Conservation (phyloP, 202 grass and related monocot genomes). For the Brachypodium distachyon region DNA sequence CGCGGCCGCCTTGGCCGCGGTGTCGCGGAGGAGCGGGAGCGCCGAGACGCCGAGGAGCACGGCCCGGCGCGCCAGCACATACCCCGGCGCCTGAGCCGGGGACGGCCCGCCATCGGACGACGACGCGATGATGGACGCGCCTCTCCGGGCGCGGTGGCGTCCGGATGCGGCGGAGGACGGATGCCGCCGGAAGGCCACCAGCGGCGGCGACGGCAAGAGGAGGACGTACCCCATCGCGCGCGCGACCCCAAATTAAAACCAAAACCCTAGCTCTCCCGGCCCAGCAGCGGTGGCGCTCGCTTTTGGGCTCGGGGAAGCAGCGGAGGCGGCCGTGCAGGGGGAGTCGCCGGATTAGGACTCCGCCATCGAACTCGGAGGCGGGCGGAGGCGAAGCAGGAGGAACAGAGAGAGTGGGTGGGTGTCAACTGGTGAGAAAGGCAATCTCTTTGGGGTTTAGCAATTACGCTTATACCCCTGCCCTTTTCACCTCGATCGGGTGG, state of each 20-base stretch:
- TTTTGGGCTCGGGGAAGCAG: neutral
- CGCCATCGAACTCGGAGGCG: conserved; percentile 21
- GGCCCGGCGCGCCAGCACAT: conserved; percentile 46
- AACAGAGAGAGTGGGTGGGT: neutral
- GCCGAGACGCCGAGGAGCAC: conserved; percentile 66
- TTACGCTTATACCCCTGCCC: neutral
- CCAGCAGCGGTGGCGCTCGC: neutral
- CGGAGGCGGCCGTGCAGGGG: neutral
- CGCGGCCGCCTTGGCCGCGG: conserved; percentile 35
- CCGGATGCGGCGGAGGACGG: neutral
- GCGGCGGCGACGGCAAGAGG: conserved; percentile 11
- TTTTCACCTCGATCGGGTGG: neutral
- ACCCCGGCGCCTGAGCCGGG: neutral
- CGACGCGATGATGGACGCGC: neutral
- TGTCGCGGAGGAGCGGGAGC: conserved; percentile 65
- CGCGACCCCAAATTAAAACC: neutral
- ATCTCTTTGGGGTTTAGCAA: neutral
- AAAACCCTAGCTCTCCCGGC: neutral
- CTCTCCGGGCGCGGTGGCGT: conserved; percentile 10
- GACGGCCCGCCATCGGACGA: conserved; percentile 22
- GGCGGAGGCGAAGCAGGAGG: neutral
- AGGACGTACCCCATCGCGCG: conserved; percentile 29
- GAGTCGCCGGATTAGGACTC: conserved; percentile 33
- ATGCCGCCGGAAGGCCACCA: neutral
- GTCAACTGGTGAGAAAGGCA: neutral